These are phyloP conservation scores for Penicillium flavigenum DNA, from an alignment of 495 filamentous ascomycete species.

Conservation along the genomic window DNA sequence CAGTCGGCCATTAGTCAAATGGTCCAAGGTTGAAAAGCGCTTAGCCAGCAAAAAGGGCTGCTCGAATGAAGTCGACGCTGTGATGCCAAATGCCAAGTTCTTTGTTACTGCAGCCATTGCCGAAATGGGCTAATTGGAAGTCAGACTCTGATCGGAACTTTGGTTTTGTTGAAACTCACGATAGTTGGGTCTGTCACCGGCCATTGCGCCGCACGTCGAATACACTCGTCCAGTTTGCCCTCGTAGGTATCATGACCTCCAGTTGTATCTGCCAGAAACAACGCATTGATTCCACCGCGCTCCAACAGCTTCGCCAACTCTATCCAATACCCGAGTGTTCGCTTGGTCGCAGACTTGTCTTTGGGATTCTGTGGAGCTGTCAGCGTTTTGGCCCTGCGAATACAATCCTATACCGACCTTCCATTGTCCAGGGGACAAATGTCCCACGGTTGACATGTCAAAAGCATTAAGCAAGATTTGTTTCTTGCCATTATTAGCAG, in stretches of 20 bases:
- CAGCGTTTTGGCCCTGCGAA: background rate
- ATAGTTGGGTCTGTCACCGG: conserved; percentile 56
- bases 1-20: conserved; percentile 58
- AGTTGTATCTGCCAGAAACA: conserved; percentile 63
- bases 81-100: conserved; percentile 48
- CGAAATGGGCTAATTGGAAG: conserved; percentile 35
- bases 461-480: conserved; percentile 65
- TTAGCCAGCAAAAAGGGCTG: conserved; percentile 58
- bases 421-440: conserved; percentile 65
- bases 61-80: conserved; percentile 57
- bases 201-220: conserved; percentile 56
- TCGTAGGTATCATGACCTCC: conserved; percentile 60
- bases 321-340: conserved; percentile 57
- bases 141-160: conserved; percentile 11
- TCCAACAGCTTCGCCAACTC: conserved; percentile 60
- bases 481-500: conserved; percentile 44
- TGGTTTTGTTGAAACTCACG: conserved; percentile 34
- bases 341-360: conserved; percentile 57
- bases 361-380: conserved; percentile 45
- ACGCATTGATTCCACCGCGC: conserved; percentile 55
- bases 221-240: conserved; percentile 52
- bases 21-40: conserved; percentile 62
- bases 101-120: conserved; percentile 53
- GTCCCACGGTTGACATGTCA: conserved; percentile 60
- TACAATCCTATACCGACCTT: conserved; percentile 39